Base-by-base conservation (phyloP, 331 rosid species). In the Cydonia oblonga region DNA sequence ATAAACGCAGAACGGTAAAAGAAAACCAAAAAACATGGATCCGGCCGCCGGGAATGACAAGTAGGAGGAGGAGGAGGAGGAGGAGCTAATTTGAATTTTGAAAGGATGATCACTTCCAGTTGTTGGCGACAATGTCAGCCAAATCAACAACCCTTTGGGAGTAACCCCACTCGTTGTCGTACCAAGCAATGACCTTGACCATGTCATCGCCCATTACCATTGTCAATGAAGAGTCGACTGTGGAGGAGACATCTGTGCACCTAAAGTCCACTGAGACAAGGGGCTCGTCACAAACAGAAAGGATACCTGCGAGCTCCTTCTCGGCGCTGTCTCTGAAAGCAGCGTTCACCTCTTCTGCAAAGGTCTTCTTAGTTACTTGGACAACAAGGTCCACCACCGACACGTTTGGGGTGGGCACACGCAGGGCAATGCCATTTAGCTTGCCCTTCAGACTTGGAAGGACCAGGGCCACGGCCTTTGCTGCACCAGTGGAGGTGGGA, bases 141-240 rank as follows among this genome's bases (percentile, higher is more conserved):
- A 93, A 85, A 84, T 93, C 98, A 26, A 93, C 98, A 16, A 93
- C 98, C 88, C 97, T 86, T 75, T 93, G 98, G 6, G 97, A 93
- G 88, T 93, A 93, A 62, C 98, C 98, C 98, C 97, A 91, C 64
- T 93, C 97, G 7, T 93, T 93, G 51, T 93, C 98, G 73, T 91
- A 93, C 98, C 98, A 93, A 53, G 98, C 98, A 75, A 93, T 93
- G 32, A 93, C 97, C 91, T 93, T 93, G 16, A 93, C 97, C 98
- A 91, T 69, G 76, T 91, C 98, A 80, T 93, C 96, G 9, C 98
- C 97, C 98, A 93, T 93, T 3, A 91, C 98, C 97, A 93, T 87
- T 12, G 98, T 93, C 84, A 93, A 82, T 1, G 98, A 93, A 0
- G 98, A 89, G 81, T 93, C 98, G 13, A 93, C 96, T 13, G 97